Evolutionary conservation across 768 basidiomycete species (phyloP).

Genomic region (Termitomyces eurrhizus): DNA sequence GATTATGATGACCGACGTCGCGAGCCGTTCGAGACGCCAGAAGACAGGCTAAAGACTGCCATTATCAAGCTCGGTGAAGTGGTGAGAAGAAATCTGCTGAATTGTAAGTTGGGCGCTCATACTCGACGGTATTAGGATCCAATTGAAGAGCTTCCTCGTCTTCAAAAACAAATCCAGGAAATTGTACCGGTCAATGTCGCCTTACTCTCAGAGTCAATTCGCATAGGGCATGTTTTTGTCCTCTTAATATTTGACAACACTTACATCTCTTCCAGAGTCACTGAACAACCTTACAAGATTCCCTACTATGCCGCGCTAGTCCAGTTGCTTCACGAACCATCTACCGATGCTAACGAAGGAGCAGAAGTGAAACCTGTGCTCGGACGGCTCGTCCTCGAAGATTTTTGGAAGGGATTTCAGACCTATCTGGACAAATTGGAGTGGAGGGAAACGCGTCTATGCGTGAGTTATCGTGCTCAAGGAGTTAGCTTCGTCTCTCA

Average conservation of each 20-base stretch:
- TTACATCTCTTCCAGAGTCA: conserved; percentile 48
- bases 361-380: conserved; percentile 41
- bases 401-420: conserved; percentile 91
- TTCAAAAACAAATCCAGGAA: conserved; percentile 65
- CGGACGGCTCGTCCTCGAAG: conserved; percentile 74
- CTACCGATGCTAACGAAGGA: conserved; percentile 26
- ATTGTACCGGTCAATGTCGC: conserved; percentile 55
- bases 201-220: conserved; percentile 68
- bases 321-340: conserved; percentile 55
- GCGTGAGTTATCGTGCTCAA: conserved; percentile 49
- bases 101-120: conserved; percentile 1
- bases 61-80: conserved; percentile 81
- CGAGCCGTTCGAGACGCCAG: conserved; percentile 64
- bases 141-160: conserved; percentile 60
- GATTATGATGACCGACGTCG: conserved; percentile 68
- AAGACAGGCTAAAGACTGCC: conserved; percentile 61
- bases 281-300: conserved; percentile 93
- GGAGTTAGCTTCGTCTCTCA: neutral
- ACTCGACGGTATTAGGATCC: conserved; percentile 47
- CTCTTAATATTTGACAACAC: neutral
- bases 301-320: conserved; percentile 85
- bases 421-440: conserved; percentile 82
- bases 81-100: conserved; percentile 39
- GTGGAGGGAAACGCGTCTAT: conserved; percentile 88
- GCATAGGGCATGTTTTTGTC: conserved; percentile 51